Conservation (phyloP, 768 basidiomycete genomes). For the Sistotremastrum suecicum region DNA sequence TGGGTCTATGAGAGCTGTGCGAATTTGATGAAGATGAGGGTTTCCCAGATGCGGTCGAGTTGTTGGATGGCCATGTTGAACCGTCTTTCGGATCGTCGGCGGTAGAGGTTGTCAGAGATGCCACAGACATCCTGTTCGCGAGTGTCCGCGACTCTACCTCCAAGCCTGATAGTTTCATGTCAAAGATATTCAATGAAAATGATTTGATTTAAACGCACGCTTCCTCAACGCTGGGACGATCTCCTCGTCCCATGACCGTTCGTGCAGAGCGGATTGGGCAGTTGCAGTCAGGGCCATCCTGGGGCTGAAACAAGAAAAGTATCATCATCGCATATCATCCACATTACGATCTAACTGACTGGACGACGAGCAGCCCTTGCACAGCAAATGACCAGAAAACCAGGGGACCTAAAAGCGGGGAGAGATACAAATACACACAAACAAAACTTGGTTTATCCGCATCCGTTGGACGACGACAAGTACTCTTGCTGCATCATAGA, state of each 20-base stretch:
- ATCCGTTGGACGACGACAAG: too few relatives aligned
- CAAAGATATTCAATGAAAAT: conserved; percentile 5
- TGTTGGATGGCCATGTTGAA: conserved; percentile 2
- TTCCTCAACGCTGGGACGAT: conserved; percentile 73
- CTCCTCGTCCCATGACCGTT: conserved; percentile 57
- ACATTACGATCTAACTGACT: too few relatives aligned
- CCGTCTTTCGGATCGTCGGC: conserved; percentile 26
- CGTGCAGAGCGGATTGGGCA: conserved; percentile 1
- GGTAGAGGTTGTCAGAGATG: conserved; percentile 40
- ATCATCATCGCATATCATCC: too few relatives aligned
- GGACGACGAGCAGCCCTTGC: too few relatives aligned
- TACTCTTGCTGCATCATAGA: too few relatives aligned
- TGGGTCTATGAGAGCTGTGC: conserved; percentile 9
- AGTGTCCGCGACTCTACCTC: conserved; percentile 71
- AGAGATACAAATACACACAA: too few relatives aligned
- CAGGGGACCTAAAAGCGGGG: too few relatives aligned
- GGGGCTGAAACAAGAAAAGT: not conserved
- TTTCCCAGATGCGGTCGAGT: conserved; percentile 1
- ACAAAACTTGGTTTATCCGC: too few relatives aligned
- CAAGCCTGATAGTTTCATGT: conserved; percentile 37
- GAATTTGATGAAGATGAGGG: conserved; percentile 3
- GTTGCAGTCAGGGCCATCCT: conserved; percentile 5
- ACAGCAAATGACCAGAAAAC: too few relatives aligned
- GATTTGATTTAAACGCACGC: conserved; percentile 31
- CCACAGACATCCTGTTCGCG: conserved; percentile 60